Base-by-base conservation (phyloP, 768 basidiomycete genomes). In the Hortiboletus flavorubellus region DNA sequence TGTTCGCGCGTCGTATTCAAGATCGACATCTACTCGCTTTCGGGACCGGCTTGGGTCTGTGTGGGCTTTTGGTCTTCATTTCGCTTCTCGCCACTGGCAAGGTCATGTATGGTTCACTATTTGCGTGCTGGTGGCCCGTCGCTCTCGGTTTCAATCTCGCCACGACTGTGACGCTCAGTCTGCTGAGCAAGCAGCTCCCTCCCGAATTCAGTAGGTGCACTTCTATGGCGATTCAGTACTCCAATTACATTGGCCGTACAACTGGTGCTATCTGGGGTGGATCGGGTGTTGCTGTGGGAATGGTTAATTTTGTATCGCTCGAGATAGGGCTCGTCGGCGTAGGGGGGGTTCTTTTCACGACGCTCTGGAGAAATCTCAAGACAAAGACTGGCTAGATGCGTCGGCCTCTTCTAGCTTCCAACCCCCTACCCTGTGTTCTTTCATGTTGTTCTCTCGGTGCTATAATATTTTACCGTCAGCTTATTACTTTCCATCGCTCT, bases 81-180 rank as follows among this genome's bases (percentile, higher is more conserved):
- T 71, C 68, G 12, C 71, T 86, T 33, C 69, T 85, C 9, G 55
- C 61, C 26, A 65, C 76, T 23, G 61, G 67, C 23, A 73, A 63
- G 23, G 67, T 83, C 18, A 73, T 68, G 26, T 84, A 81, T 55
- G 78, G 74, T 7, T 76, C 75, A 15, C 60, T 86, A 6, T 78
- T 77, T 55, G 64, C 66, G 7, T 72, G 69, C 54, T 79, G 74
- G 72, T 72, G 64, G 65, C 74, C 80, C 39, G 73, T 87, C 23
- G 86, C 87, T 26, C 75, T 87, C 5, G 87, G 87, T 2, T 89
- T 88, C 75, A 88, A 88, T 67, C 72, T 88, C 11, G 80, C 84
- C n/a, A 85, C 79, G 59, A 87, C 85, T 2, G 81, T 83, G 53
- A 87, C 87, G 33, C 72, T 87, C 56, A 84, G 83, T 54, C 65